Evolutionary conservation across 2,329 filamentous ascomycete species (phyloP).

Genomic region (Fusarium buharicum): DNA sequence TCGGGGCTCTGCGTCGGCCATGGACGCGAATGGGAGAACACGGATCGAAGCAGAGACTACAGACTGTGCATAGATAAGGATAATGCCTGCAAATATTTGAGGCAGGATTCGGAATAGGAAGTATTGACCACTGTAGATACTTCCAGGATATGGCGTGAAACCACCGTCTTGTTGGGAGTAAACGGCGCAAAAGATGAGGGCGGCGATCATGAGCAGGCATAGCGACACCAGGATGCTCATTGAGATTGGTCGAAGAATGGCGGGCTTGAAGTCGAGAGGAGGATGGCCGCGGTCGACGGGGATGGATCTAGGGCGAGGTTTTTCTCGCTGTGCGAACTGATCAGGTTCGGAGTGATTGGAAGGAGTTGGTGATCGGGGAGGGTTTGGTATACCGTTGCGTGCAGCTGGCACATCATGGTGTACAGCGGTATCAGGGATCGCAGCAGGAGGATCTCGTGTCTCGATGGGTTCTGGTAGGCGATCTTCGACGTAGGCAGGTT

Average conservation of each 20-base stretch:
- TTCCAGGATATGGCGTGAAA: constrained; percentile 72
- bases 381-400: constrained; percentile 26
- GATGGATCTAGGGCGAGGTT: constrained; percentile 51
- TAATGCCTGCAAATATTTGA: constrained; percentile 75
- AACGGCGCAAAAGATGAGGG: constrained; percentile 76
- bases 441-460: constrained; percentile 26
- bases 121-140: constrained; percentile 77
- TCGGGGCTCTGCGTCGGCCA: constrained; percentile 72
- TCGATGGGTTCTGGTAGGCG: constrained; percentile 41
- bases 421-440: constrained; percentile 34
- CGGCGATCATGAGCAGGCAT: constrained; percentile 76
- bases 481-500: constrained; percentile 46
- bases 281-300: constrained; percentile 54
- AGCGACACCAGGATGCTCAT: constrained; percentile 69
- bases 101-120: constrained; percentile 90
- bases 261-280: constrained; percentile 75
- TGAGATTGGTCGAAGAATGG: constrained; percentile 73
- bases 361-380: constrained; percentile 25
- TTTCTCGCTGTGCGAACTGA: constrained; percentile 40
- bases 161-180: constrained; percentile 72
- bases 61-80: constrained; percentile 81
- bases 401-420: constrained; percentile 27
- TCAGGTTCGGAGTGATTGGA: constrained; percentile 28
- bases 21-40: constrained; percentile 79
- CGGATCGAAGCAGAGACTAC: constrained; percentile 80